phyloP scores from a whole-genome alignment of 306 rosid species.

The Trichosanthes truncata region DNA sequence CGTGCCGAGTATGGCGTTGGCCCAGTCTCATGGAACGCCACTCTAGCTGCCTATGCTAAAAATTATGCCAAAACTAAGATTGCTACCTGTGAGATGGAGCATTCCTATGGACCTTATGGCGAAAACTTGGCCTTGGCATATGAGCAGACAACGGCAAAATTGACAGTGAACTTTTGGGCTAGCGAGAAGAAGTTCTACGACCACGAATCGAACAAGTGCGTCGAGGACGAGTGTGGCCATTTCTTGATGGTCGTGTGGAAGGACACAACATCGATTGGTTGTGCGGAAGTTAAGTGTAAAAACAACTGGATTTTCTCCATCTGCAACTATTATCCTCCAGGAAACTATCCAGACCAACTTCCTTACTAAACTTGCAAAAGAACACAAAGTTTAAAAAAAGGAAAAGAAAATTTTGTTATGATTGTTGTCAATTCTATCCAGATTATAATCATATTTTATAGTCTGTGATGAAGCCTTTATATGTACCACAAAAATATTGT shows the following conservation, averaged over 20 bases:
- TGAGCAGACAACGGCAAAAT: neutral
- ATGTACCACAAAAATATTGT: no score
- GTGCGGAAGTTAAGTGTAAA: constrained; percentile 22
- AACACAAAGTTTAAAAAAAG: no score
- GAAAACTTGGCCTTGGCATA: constrained; percentile 15
- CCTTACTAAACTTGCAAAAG: constrained; percentile 4
- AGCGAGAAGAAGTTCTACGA: constrained; percentile 19
- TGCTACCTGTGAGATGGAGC: neutral
- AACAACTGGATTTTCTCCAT: constrained; percentile 10
- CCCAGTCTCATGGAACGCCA: neutral
- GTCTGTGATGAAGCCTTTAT: no score
- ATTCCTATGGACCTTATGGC: constrained; percentile 26
- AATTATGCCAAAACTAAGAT: neutral
- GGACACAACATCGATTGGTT: constrained; percentile 10
- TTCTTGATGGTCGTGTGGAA: constrained; percentile 23
- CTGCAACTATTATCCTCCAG: constrained; percentile 20
- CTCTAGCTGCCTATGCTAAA: neutral
- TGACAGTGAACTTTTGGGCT: constrained; percentile 11
- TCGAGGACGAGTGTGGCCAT: constrained; percentile 17
- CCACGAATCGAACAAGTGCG: neutral
- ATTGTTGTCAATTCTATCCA: neutral
- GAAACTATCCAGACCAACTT: neutral
- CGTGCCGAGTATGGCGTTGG: neutral
- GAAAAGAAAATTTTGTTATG: neutral
- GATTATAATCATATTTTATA: neutral